Conservation (phyloP, 257 asterid species). For the Schizonepeta tenuifolia region DNA sequence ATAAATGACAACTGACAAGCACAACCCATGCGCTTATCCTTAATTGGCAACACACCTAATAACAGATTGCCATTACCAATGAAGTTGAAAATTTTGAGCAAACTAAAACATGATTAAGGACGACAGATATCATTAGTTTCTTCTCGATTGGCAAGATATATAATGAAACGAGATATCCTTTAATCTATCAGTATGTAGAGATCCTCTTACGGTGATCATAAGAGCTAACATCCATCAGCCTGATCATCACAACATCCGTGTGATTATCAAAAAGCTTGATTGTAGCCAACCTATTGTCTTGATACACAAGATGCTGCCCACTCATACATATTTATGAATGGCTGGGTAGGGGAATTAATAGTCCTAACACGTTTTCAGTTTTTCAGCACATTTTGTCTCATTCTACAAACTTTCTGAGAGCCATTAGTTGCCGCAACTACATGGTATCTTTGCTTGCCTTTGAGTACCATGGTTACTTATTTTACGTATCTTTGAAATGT, state of each 20-base stretch:
- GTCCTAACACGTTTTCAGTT: background rate
- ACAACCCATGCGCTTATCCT: background rate
- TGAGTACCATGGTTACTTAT: background rate
- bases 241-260: background rate
- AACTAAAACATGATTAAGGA: background rate
- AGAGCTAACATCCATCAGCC: background rate
- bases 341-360: background rate
- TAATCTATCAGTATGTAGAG: background rate
- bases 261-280: background rate
- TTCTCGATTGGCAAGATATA: constrained; percentile 3
- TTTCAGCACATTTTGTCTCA: background rate
- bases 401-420: background rate
- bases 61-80: background rate
- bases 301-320: background rate
- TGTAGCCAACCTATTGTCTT: background rate
- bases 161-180: background rate
- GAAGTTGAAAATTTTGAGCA: background rate
- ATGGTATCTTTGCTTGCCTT: background rate
- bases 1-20: background rate
- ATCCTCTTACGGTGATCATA: background rate
- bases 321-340: background rate
- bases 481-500: background rate
- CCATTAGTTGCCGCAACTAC: background rate
- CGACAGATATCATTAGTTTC: background rate
- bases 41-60: background rate